Conservation (phyloP, 1,139 yeast genomes). For the Pichia sp. region DNA sequence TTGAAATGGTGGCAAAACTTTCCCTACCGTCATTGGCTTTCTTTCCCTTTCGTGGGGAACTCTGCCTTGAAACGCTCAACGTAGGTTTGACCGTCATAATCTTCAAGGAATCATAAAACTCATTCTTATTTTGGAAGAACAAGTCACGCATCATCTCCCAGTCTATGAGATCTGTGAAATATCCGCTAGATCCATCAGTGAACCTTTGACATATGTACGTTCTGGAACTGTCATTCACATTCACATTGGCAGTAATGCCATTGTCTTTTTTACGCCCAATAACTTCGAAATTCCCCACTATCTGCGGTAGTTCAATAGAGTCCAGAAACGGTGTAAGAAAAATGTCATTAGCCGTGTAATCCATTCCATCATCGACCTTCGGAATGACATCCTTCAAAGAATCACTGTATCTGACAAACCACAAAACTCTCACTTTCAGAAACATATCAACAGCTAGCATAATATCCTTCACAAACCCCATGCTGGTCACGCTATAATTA, state of each 20-base stretch:
- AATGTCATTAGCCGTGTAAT: slow-evolving; percentile 29
- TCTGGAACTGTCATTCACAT: slow-evolving; percentile 2
- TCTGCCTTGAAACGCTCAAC: background rate
- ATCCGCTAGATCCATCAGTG: slow-evolving; percentile 30
- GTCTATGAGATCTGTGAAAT: slow-evolving; percentile 30
- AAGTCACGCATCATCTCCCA: slow-evolving; percentile 28
- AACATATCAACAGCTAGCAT: slow-evolving; percentile 34
- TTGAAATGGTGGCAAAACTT: too few relatives aligned
- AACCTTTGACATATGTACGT: slow-evolving; percentile 36
- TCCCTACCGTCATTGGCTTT: too few relatives aligned
- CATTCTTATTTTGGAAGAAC: slow-evolving; percentile 25
- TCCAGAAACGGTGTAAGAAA: slow-evolving; percentile 36
- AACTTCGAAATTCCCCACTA: slow-evolving; percentile 32
- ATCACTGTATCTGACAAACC: slow-evolving; percentile 30
- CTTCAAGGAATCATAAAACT: slow-evolving; percentile 28
- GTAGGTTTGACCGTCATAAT: slow-evolving; percentile 26
- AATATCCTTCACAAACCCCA: slow-evolving; percentile 38
- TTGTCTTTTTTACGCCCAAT: slow-evolving; percentile 21
- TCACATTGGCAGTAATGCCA: slow-evolving; percentile 11
- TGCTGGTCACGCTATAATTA: slow-evolving; percentile 3
- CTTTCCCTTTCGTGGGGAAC: background rate
- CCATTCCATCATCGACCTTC: slow-evolving; percentile 1
- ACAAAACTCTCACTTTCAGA: slow-evolving; percentile 33
- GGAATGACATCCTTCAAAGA: slow-evolving; percentile 17
- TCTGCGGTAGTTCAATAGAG: slow-evolving; percentile 29